Base-by-base conservation (phyloP, 208 protist genomes). In the Crithidia acanthocephali region DNA sequence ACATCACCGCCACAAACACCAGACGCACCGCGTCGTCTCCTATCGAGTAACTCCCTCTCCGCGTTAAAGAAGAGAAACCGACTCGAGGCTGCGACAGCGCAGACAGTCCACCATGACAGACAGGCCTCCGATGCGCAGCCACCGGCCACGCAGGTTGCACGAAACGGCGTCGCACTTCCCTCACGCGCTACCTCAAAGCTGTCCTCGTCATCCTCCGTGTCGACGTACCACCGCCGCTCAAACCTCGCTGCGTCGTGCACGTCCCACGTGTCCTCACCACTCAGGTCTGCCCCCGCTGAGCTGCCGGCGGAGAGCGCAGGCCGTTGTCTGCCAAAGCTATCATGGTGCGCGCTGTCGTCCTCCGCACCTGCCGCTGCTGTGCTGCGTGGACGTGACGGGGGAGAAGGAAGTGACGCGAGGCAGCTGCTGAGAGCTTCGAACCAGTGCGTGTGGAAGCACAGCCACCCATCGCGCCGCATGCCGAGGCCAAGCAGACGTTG, bases 391-490 rank as follows among this genome's bases (percentile, higher is more conserved):
- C 57, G 2, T 50, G 40, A 35, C 2, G 13, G 52, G 7, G 10
- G n/a, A 5, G 59, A 5, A 27, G 44, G 27, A 25, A 23, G 44
- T 2, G 60, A 16, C 6, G 53, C 37, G 4, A 27, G 47, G 33
- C 48, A 55, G 16, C 33, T 35, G 22, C 44, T 28, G 27, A 77
- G 48, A 10, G 32, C 64, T 6, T 84, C 72, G 59, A 70, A 78
- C 72, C 74, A 84, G 60, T 69, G 77, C 2, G 79, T 83, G 57
- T 69, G 61, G 35, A 84, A 85, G 40, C 78, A 45, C 5, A 88
- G 65, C 58, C 44, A 74, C 15, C 69, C 65, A 22, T 85, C 79
- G 3, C 83, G 67, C 30, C 28, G 60, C 59, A 84, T 48, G 4
- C 83, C 83, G 28, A 23, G 11, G 8, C 2, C 22, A 15, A 79